Evolutionary conservation across 169 alveolate species (phyloP).

Genomic region (Babesia microti): DNA sequence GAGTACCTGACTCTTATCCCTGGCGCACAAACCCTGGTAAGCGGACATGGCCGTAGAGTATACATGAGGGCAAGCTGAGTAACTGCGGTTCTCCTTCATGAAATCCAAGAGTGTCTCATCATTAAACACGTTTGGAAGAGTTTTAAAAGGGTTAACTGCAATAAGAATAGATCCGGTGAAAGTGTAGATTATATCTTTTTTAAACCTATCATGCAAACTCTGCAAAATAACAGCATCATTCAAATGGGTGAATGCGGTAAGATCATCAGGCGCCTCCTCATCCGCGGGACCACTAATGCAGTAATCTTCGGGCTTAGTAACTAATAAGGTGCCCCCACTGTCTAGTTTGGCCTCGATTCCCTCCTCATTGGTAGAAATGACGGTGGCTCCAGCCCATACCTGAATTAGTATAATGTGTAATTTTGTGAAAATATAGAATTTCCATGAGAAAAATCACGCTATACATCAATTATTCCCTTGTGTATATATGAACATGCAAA

Average conservation of each 20-base stretch:
- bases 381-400: too few species aligned
- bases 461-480: too few species aligned
- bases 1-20: constrained; percentile 74
- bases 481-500: too few species aligned
- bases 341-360: too few species aligned
- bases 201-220: constrained; percentile 78
- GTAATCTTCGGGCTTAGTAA: too few species aligned
- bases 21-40: constrained; percentile 72
- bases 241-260: constrained; percentile 73
- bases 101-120: constrained; percentile 18
- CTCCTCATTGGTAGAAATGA: too few species aligned
- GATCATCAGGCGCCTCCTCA: constrained; percentile 75
- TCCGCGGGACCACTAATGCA: too few species aligned
- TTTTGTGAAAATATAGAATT: too few species aligned
- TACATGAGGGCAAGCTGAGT: constrained; percentile 88
- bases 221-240: constrained; percentile 86
- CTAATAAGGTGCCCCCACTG: too few species aligned
- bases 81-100: too few species aligned
- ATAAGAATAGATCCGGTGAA: constrained; percentile 92
- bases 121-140: constrained; percentile 49
- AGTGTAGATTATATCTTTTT: constrained; percentile 83
- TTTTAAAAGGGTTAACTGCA: constrained; percentile 92
- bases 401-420: too few species aligned
- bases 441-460: too few species aligned
- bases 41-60: constrained; percentile 87